Conservation (phyloP, 306 rosid species). For the Medicago ruthenica region DNA sequence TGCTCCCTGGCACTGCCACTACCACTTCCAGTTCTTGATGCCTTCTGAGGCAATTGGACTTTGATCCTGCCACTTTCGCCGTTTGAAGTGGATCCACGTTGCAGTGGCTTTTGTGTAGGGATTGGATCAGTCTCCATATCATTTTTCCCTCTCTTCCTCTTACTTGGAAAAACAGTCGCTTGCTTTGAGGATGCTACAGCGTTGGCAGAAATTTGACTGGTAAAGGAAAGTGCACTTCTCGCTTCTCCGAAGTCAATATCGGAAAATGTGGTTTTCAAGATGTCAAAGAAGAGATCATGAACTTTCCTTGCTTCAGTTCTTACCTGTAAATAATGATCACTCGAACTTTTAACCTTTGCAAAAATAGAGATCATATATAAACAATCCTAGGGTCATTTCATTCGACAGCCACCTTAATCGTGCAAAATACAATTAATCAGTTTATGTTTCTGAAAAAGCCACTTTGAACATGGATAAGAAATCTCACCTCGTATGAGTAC, state of each 20-base stretch:
- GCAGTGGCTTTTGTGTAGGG: conserved; percentile 59
- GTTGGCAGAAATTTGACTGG: conserved; percentile 50
- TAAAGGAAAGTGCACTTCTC: conserved; percentile 69
- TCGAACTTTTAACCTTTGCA: conserved; percentile 21
- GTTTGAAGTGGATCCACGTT: conserved; percentile 50
- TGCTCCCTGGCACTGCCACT: conserved; percentile 71
- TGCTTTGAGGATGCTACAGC: conserved; percentile 60
- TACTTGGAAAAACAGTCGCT: conserved; percentile 55
- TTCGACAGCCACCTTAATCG: background rate
- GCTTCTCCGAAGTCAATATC: conserved; percentile 83
- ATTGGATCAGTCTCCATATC: conserved; percentile 63
- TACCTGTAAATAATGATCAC: conserved; percentile 61
- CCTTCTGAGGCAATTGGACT: conserved; percentile 66
- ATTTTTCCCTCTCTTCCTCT: conserved; percentile 66
- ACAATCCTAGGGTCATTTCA: conserved; percentile 18
- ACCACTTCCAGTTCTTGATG: conserved; percentile 67
- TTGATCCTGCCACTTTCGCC: conserved; percentile 67
- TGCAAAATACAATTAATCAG: background rate
- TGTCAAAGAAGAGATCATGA: conserved; percentile 87
- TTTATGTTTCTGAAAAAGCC: background rate
- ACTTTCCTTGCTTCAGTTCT: conserved; percentile 86
- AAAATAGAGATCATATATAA: conserved; percentile 28
- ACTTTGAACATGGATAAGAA: conserved; percentile 32
- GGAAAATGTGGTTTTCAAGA: conserved; percentile 79
- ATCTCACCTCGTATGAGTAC: conserved; percentile 80